phyloP scores from a whole-genome alignment of 2,329 filamentous ascomycete genomes.

The Myriosclerotinia curreyana region DNA sequence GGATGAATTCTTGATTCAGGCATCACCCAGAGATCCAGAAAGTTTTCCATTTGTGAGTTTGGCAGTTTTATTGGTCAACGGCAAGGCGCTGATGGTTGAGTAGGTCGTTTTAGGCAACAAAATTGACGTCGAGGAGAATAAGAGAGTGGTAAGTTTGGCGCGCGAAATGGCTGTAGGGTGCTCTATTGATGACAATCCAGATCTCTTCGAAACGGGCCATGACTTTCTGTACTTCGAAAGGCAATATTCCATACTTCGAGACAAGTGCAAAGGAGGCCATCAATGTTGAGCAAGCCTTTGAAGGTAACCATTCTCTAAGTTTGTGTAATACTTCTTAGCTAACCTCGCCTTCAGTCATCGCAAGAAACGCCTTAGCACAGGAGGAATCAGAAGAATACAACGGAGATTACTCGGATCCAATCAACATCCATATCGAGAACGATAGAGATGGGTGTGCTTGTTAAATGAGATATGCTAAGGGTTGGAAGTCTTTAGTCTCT shows the following conservation, averaged over 20 bases:
- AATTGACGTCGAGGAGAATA: slow-evolving; percentile 97
- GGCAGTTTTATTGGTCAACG: slow-evolving; percentile 6
- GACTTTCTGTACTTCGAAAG: slow-evolving; percentile 97
- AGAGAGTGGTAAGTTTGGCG: slow-evolving; percentile 70
- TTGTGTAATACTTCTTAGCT: slow-evolving; percentile 8
- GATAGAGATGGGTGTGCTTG: slow-evolving; percentile 92
- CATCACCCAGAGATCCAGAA: slow-evolving; percentile 91
- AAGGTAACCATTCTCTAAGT: slow-evolving; percentile 44
- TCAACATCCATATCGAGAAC: slow-evolving; percentile 96
- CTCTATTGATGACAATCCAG: slow-evolving; percentile 44
- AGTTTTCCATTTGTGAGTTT: slow-evolving; percentile 92
- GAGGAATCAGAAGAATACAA: slow-evolving; percentile 98
- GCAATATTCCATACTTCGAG: slow-evolving; percentile 97
- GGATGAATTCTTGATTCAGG: slow-evolving; percentile 97
- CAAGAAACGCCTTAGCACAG: slow-evolving; percentile 89
- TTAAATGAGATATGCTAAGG: slow-evolving; percentile 47
- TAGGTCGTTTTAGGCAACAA: slow-evolving; percentile 97
- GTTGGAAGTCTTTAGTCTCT: slow-evolving; percentile 15
- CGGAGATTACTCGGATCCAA: slow-evolving; percentile 94
- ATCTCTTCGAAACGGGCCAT: slow-evolving; percentile 94
- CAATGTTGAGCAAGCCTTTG: slow-evolving; percentile 88
- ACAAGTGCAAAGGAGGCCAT: slow-evolving; percentile 98
- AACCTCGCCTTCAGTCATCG: slow-evolving; percentile 66
- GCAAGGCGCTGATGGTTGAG: slow-evolving; percentile 19
- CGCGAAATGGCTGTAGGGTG: background rate